Evolutionary conservation across 2,329 filamentous ascomycete genomes (phyloP).

Genomic region (Coniochaeta hoffmannii): DNA sequence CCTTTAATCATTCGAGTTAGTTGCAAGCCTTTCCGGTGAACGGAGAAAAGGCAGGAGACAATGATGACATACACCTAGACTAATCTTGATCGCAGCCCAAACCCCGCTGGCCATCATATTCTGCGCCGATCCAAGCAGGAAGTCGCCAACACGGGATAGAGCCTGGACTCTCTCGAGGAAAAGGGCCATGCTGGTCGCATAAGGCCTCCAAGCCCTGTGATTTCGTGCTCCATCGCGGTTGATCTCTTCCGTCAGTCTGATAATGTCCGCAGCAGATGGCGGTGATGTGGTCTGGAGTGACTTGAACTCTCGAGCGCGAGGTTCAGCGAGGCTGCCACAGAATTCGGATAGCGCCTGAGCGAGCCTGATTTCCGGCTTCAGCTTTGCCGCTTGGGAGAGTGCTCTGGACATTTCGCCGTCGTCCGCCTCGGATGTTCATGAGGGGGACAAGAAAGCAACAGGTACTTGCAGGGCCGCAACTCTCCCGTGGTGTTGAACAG

Average conservation of each 20-base stretch:
- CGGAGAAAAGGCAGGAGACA: constrained; percentile 4
- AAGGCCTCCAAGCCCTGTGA: constrained; percentile 3
- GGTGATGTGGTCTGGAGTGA: constrained; percentile 1
- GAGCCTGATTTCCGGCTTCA: constrained; percentile 7
- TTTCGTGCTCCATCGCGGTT: constrained; percentile 8
- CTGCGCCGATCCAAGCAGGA: constrained; percentile 6
- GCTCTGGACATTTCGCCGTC: constrained; percentile 11
- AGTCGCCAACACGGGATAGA: constrained; percentile 6
- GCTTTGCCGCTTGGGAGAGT: constrained; percentile 1
- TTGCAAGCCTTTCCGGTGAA: neutral
- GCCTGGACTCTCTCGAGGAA: constrained; percentile 8
- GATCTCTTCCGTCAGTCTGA: constrained; percentile 10
- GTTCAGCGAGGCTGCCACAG: neutral
- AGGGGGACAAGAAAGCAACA: neutral
- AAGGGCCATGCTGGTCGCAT: constrained; percentile 4
- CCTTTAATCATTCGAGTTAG: neutral
- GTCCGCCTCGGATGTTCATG: constrained; percentile 3
- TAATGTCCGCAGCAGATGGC: constrained; percentile 4
- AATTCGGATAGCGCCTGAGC: constrained; percentile 7
- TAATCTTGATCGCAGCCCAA: constrained; percentile 7
- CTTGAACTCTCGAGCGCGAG: constrained; percentile 1
- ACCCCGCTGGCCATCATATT: constrained; percentile 11
- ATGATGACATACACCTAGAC: constrained; percentile 6
- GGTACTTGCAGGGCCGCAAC: neutral
- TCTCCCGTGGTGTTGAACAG: no score